A percentile compares a stretch with the other conserved stretches of the same genome.
phyloP scores from a whole-genome alignment of 768 basidiomycete species.

The Pulveroboletus sp. region DNA sequence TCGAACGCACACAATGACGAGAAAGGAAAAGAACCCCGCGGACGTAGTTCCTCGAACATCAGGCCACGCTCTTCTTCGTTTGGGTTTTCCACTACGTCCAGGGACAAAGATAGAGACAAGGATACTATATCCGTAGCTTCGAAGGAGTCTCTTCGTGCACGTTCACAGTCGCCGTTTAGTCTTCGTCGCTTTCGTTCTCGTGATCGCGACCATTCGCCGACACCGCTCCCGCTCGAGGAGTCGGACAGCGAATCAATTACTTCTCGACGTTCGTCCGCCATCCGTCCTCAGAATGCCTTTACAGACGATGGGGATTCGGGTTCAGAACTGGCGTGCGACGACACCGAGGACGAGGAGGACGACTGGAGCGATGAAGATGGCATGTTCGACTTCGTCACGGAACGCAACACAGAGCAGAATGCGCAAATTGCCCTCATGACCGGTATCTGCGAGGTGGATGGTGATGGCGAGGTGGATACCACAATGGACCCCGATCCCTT shows the following conservation, averaged over 20 bases:
- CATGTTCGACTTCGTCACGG: slow-evolving; percentile 73
- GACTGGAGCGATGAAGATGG: slow-evolving; percentile 54
- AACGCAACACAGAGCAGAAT: slow-evolving; percentile 85
- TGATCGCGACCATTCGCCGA: slow-evolving; percentile 50
- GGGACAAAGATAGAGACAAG: slow-evolving; percentile 30
- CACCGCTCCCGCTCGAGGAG: slow-evolving; percentile 52
- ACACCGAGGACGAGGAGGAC: slow-evolving; percentile 53
- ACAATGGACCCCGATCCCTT: slow-evolving; percentile 71
- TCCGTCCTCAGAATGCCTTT: slow-evolving; percentile 59
- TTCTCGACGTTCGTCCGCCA: slow-evolving; percentile 34
- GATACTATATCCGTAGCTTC: slow-evolving; percentile 37
- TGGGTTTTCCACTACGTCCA: slow-evolving; percentile 31
- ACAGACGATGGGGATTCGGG: slow-evolving; percentile 57
- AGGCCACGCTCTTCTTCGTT: slow-evolving; percentile 47
- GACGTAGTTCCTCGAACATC: slow-evolving; percentile 43
- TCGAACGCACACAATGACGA: slow-evolving; percentile 39
- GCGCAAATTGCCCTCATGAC: slow-evolving; percentile 42
- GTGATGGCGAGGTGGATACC: slow-evolving; percentile 49
- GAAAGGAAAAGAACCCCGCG: slow-evolving; percentile 45
- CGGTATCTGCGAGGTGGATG: slow-evolving; percentile 26
- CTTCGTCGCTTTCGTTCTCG: slow-evolving; percentile 62
- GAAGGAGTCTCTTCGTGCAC: slow-evolving; percentile 55
- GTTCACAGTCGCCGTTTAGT: slow-evolving; percentile 78
- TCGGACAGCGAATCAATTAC: slow-evolving; percentile 44
- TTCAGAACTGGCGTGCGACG: slow-evolving; percentile 50